These are phyloP conservation scores for Pseudocercospora cruenta DNA, from an alignment of 2,329 filamentous ascomycete genomes.

Conservation along the genomic window DNA sequence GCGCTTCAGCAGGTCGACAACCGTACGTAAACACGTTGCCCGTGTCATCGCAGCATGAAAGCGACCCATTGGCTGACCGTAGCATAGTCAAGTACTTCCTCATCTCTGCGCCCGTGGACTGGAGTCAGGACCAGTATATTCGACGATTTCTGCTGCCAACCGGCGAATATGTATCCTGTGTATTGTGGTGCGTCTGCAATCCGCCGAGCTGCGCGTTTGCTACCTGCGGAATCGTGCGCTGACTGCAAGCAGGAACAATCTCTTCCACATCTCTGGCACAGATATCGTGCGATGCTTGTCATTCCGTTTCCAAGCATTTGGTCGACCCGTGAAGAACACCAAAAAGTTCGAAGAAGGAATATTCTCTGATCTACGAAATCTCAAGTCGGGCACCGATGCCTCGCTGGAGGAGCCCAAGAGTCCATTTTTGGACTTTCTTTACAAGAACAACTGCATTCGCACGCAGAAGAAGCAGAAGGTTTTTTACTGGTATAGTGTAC, in stretches of 20 bases:
- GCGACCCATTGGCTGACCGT: slow-evolving; percentile 38
- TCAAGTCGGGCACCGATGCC: slow-evolving; percentile 97
- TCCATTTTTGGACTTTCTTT: slow-evolving; percentile 95
- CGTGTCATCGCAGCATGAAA: neutral
- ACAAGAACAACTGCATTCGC: slow-evolving; percentile 99
- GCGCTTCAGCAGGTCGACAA: slow-evolving; percentile 98
- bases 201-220: slow-evolving; percentile 17
- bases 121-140: slow-evolving; percentile 95
- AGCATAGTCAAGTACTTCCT: slow-evolving; percentile 95
- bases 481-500: slow-evolving; percentile 99
- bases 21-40: slow-evolving; percentile 59
- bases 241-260: slow-evolving; percentile 73
- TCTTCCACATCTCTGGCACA: slow-evolving; percentile 98
- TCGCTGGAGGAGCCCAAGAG: slow-evolving; percentile 99
- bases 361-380: slow-evolving; percentile 96
- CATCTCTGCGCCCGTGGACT: slow-evolving; percentile 97
- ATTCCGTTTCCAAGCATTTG: slow-evolving; percentile 98
- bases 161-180: slow-evolving; percentile 97
- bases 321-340: slow-evolving; percentile 96
- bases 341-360: slow-evolving; percentile 99
- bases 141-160: slow-evolving; percentile 92
- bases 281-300: slow-evolving; percentile 98
- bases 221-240: slow-evolving; percentile 9
- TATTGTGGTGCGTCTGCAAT: slow-evolving; percentile 70
- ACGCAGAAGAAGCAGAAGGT: slow-evolving; percentile 99